These are phyloP conservation scores for Punica granatum DNA, from an alignment of 345 rosid species.

Conservation along the genomic window DNA sequence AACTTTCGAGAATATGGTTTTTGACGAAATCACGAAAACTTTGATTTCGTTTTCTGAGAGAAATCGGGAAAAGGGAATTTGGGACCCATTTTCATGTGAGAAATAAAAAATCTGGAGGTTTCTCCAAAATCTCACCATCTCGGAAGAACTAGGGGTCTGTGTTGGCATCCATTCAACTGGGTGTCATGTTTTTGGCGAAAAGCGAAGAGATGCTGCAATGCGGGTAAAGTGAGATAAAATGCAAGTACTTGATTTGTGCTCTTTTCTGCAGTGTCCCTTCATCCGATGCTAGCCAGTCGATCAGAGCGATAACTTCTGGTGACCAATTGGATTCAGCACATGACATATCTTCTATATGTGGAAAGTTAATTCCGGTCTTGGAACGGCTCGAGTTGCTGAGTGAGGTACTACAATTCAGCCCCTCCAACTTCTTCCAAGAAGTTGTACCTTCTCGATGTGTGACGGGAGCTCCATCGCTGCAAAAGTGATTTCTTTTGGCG, in stretches of 20 bases:
- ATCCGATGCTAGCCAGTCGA: slow-evolving; percentile 25
- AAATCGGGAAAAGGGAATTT: neutral
- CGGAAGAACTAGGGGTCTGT: neutral
- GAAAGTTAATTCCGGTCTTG: slow-evolving; percentile 52
- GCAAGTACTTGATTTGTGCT: neutral
- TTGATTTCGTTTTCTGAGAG: neutral
- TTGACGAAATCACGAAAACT: neutral
- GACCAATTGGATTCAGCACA: slow-evolving; percentile 30
- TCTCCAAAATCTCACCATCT: neutral
- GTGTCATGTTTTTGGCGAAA: neutral
- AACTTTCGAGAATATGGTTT: neutral
- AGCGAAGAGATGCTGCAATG: neutral
- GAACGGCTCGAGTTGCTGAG: slow-evolving; percentile 75
- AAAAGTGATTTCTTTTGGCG: neutral
- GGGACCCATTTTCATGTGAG: neutral
- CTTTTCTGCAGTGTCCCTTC: slow-evolving; percentile 36
- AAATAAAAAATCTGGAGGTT: neutral
- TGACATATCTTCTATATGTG: slow-evolving; percentile 41
- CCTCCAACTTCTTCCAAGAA: slow-evolving; percentile 8
- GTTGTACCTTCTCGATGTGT: neutral
- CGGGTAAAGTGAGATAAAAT: neutral
- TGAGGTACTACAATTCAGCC: slow-evolving; percentile 42
- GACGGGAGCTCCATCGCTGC: neutral
- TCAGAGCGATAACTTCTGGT: slow-evolving; percentile 32
- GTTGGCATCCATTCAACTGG: neutral